Base-by-base conservation (phyloP, 2,329 filamentous ascomycete genomes). In the Colletotrichum phormii region DNA sequence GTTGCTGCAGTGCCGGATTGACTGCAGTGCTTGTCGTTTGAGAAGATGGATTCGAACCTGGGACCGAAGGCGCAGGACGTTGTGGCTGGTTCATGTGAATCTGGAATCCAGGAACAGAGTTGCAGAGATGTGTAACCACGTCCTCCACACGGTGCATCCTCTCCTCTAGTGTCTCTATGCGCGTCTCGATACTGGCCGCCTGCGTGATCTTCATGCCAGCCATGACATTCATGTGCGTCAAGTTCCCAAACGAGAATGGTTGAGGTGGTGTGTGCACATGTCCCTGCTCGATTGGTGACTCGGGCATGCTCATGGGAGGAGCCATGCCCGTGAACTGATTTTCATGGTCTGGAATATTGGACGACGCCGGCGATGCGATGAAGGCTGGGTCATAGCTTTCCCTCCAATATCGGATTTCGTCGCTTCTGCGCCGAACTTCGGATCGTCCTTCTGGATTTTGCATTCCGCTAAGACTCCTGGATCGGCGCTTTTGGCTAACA, bases 371-470 rank as follows among this genome's bases (percentile, higher is more conserved):
- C 7, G 89, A 90, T 22, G 66, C 37, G 67, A 86, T 78, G 63
- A 87, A 82, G 1, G 84, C 85, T 0, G 84, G 85, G 58, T 86
- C 87, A 74, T 90, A 89, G 74, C 90, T 91, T 76, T 89, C 87
- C 72, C 90, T 85, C 89, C 90, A 92, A 76, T 89, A 90, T 13
- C 89, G 87, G 51, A 92, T 91, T 78, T 92, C 90, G 67, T 90
- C 89, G 77, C 89, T 92, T 35, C 90, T 86, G 46, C 89, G 86
- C 55, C 89, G 86, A 4, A 71, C 51, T 49, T 71, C 71, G 4
- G 71, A 26, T 12, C 73, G 58, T n/a, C 35, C 26, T 11, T 63
- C 71, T 13, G 46, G 42, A n/a, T 67, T 71, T 22, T 67, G 72
- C 18, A 74, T 61, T 26, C 72, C 24, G 0, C 89, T 90, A 12